Evolutionary conservation across 306 rosid species (phyloP).

Genomic region (Vicia villosa): DNA sequence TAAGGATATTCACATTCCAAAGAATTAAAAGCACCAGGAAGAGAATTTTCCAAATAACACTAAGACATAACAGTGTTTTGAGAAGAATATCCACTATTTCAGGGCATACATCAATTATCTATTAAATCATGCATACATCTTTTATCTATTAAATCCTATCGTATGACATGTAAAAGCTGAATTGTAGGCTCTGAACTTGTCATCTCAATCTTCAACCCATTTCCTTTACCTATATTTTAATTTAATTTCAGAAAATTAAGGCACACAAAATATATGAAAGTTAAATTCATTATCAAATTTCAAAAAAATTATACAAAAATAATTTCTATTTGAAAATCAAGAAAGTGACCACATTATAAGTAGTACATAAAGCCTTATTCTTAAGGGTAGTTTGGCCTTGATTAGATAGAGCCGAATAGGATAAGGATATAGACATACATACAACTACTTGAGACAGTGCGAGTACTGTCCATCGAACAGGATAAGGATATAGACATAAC

Average conservation of each 20-base stretch:
- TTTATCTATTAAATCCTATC: background rate
- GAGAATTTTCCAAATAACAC: conserved; percentile 29
- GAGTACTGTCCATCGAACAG: background rate
- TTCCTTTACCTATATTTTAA: background rate
- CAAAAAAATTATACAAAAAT: background rate
- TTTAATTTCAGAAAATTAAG: background rate
- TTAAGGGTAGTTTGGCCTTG: background rate
- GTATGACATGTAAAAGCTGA: background rate
- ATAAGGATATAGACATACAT: background rate
- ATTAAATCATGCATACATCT: conserved; percentile 14
- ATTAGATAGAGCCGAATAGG: background rate
- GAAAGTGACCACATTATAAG: background rate
- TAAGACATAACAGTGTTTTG: conserved; percentile 24
- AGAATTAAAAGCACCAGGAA: conserved; percentile 2
- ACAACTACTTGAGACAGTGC: background rate
- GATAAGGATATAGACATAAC: too few species aligned
- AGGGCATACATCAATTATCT: conserved; percentile 4
- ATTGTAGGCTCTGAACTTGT: background rate
- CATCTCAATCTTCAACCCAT: background rate
- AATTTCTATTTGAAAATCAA: background rate
- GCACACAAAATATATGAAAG: background rate
- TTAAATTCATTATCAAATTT: background rate
- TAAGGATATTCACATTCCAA: conserved; percentile 20
- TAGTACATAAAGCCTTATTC: background rate
- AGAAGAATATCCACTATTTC: conserved; percentile 22